phyloP scores from a whole-genome alignment of 257 asterid species.

The Apocynum venetum region DNA sequence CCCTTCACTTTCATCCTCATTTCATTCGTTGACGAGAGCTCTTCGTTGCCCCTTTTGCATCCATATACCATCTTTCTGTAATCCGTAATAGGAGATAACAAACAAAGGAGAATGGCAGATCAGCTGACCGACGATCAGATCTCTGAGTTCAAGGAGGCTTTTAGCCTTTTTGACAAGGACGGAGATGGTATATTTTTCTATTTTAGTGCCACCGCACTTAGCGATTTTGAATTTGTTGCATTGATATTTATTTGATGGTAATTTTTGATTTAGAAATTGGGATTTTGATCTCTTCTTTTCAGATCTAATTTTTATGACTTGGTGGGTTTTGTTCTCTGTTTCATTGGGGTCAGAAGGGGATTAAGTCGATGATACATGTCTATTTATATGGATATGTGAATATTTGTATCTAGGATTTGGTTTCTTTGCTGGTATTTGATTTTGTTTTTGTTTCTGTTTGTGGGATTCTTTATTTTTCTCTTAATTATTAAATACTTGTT shows the following conservation, averaged over 20 bases:
- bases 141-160: conserved; percentile 40
- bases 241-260: not conserved
- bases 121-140: conserved; percentile 37
- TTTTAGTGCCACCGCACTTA: not conserved
- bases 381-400: not conserved
- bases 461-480: not conserved
- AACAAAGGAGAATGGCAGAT: conserved; percentile 22
- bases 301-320: conserved; percentile 15
- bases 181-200: conserved; percentile 30
- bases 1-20: conserved; percentile 10
- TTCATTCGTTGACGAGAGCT: conserved; percentile 19
- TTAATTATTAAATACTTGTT: not conserved
- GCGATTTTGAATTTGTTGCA: not conserved
- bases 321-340: conserved; percentile 7
- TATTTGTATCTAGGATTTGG: not conserved
- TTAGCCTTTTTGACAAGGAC: conserved; percentile 36
- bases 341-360: not conserved
- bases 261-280: not conserved
- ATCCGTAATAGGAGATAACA: not conserved
- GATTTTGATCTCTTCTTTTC: not conserved
- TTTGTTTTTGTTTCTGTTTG: not conserved
- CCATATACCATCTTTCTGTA: conserved; percentile 2
- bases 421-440: not conserved
- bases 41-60: not conserved
- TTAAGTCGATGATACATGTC: not conserved